Conservation (phyloP, 306 rosid genomes). For the Biancaea sappan region DNA sequence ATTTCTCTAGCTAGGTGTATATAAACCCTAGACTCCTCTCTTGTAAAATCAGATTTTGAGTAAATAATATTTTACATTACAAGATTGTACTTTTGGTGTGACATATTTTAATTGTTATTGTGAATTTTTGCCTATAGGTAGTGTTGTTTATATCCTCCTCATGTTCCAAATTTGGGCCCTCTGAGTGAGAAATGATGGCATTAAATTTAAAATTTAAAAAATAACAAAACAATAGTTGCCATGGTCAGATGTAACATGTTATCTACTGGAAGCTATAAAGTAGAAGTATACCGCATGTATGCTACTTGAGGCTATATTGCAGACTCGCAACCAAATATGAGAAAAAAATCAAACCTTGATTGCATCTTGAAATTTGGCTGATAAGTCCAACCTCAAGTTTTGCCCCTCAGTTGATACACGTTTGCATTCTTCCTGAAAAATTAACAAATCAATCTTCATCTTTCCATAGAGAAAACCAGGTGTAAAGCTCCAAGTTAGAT, state of each 20-base stretch:
- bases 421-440: constrained; percentile 88
- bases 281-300: constrained; percentile 23
- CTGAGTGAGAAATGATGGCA: constrained; percentile 12
- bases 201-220: constrained; percentile 10
- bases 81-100: neutral
- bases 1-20: too few species aligned
- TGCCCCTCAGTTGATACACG: constrained; percentile 96
- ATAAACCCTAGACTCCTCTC: too few species aligned
- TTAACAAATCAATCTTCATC: constrained; percentile 27
- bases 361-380: constrained; percentile 92
- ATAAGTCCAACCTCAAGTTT: constrained; percentile 82
- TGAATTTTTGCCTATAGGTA: neutral
- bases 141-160: constrained; percentile 4
- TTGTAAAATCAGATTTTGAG: too few species aligned
- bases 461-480: constrained; percentile 27
- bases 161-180: constrained; percentile 3
- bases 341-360: constrained; percentile 64
- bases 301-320: constrained; percentile 20
- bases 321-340: constrained; percentile 13
- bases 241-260: constrained; percentile 8
- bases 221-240: neutral
- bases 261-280: neutral
- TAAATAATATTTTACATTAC: too few species aligned
- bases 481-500: constrained; percentile 11
- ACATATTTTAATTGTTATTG: neutral